phyloP scores from a whole-genome alignment of 805 yeast species.

The Kregervanrija delftensis region DNA sequence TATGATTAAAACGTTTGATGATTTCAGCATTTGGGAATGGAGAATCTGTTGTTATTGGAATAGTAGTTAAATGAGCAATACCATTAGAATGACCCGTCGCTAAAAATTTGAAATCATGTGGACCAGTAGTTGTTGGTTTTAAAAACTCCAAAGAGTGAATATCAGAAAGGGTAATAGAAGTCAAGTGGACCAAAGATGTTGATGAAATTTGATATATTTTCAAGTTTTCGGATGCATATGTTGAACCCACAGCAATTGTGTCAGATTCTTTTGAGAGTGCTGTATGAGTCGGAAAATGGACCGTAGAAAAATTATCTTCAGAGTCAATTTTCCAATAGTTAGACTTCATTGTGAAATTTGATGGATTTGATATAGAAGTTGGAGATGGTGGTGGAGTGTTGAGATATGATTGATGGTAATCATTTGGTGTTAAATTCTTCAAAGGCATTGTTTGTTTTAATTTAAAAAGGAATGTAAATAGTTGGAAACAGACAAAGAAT shows the following conservation, averaged over 20 bases:
- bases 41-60: constrained; percentile 40
- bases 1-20: constrained; percentile 71
- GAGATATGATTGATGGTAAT: no score
- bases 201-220: constrained; percentile 38
- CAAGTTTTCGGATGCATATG: constrained; percentile 36
- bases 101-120: constrained; percentile 34
- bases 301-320: constrained; percentile 8
- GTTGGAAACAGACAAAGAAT: no score
- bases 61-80: constrained; percentile 58
- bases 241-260: constrained; percentile 48
- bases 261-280: constrained; percentile 31
- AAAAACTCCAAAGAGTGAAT: constrained; percentile 51
- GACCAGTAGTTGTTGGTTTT: constrained; percentile 5
- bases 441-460: no score
- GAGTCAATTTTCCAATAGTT: constrained; percentile 29
- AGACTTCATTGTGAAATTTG: constrained; percentile 20
- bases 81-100: constrained; percentile 79
- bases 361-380: no score
- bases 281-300: constrained; percentile 25
- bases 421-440: no score
- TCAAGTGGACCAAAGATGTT: constrained; percentile 45
- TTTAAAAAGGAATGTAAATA: no score
- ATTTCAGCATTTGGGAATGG: constrained; percentile 58
- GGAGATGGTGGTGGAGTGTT: no score
- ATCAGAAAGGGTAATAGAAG: constrained; percentile 52